These are phyloP conservation scores for Magnusiomyces suaveolens DNA, from an alignment of 1,139 yeast species.

Conservation along the genomic window DNA sequence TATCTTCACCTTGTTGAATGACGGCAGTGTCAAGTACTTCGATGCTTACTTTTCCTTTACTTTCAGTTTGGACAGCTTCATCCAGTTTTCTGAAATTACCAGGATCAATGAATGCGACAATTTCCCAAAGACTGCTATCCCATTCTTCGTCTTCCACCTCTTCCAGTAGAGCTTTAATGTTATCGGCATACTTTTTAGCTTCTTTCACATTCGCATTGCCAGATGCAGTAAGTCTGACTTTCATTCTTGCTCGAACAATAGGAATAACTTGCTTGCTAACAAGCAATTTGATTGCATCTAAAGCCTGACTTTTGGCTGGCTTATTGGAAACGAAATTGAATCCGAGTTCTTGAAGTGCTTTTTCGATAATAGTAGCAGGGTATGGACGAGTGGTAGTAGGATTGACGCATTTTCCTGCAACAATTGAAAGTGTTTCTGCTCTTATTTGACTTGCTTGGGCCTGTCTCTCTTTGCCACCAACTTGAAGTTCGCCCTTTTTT, in stretches of 20 bases:
- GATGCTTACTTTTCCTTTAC: conserved; percentile 50
- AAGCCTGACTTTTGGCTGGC: conserved; percentile 78
- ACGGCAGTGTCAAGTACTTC: conserved; percentile 92
- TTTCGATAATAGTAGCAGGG: conserved; percentile 89
- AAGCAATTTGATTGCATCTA: conserved; percentile 78
- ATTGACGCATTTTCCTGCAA: conserved; percentile 85
- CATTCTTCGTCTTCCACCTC: conserved; percentile 46
- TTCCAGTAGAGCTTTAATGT: conserved; percentile 44
- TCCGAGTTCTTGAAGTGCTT: conserved; percentile 69
- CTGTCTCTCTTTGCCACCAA: conserved; percentile 86
- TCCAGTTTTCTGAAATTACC: conserved; percentile 66
- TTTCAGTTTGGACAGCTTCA: conserved; percentile 48
- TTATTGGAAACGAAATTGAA: conserved; percentile 73
- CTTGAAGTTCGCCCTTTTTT: conserved; percentile 85
- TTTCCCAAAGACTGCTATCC: conserved; percentile 43
- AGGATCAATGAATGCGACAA: conserved; percentile 77
- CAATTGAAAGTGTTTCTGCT: conserved; percentile 72
- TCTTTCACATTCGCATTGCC: conserved; percentile 37
- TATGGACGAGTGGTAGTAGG: conserved; percentile 84
- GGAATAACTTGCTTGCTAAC: conserved; percentile 78
- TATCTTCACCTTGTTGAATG: conserved; percentile 42
- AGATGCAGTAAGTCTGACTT: conserved; percentile 48
- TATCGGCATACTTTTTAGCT: conserved; percentile 44
- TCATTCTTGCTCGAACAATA: conserved; percentile 91
- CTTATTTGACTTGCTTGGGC: conserved; percentile 68